Conservation (phyloP, 2,329 filamentous ascomycete species). For the Arthroderma sp. region DNA sequence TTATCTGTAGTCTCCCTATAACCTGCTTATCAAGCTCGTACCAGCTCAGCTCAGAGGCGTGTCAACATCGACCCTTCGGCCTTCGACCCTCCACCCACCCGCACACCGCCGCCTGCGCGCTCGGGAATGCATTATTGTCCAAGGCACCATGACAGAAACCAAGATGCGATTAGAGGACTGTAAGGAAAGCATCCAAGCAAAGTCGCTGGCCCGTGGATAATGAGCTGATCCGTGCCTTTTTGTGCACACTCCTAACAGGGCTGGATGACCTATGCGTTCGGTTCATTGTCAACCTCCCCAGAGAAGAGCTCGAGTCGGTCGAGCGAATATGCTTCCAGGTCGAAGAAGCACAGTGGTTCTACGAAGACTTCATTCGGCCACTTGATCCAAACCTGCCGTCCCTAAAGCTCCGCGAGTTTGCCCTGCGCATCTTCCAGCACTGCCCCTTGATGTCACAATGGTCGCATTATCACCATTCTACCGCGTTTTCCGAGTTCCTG, state of each 20-base stretch:
- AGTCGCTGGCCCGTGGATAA: neutral
- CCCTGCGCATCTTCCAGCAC: conserved; percentile 81
- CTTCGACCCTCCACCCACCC: neutral
- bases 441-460: conserved; percentile 79
- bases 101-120: conserved; percentile 12
- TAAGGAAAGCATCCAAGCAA: conserved; percentile 28
- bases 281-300: conserved; percentile 93
- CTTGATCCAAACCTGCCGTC: conserved; percentile 74
- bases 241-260: conserved; percentile 42
- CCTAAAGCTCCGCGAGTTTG: conserved; percentile 74
- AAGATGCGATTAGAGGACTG: conserved; percentile 87
- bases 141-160: conserved; percentile 56
- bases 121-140: conserved; percentile 50
- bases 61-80: neutral
- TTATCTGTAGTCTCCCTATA: neutral
- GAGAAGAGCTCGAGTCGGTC: conserved; percentile 78
- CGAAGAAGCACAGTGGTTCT: conserved; percentile 99
- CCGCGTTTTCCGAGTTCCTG: conserved; percentile 82
- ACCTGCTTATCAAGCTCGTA: neutral
- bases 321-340: conserved; percentile 97
- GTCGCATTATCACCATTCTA: conserved; percentile 62
- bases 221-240: conserved; percentile 8
- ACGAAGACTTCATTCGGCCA: conserved; percentile 96
- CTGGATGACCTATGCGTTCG: conserved; percentile 95
- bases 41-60: neutral